Evolutionary conservation across 2,329 filamentous ascomycete species (phyloP).

Genomic region (Claviceps maximensis): DNA sequence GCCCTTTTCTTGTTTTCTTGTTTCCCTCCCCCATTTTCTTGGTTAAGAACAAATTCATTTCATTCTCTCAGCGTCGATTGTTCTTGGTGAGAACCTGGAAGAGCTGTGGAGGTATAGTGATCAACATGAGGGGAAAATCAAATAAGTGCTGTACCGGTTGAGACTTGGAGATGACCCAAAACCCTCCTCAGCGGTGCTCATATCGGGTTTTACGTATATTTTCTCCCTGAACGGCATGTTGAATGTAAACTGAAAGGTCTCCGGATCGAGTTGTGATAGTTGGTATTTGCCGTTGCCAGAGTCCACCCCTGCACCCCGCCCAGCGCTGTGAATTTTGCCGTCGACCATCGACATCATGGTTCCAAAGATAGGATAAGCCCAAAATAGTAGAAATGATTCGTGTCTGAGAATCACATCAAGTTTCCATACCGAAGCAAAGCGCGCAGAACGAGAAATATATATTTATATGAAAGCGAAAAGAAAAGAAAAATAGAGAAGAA

Average conservation of each 20-base stretch:
- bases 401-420: too few relatives aligned
- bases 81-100: too few relatives aligned
- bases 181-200: constrained; percentile 6
- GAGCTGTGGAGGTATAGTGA: background rate
- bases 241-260: constrained; percentile 22
- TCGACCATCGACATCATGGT: background rate
- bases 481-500: too few relatives aligned
- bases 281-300: background rate
- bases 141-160: background rate
- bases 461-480: too few relatives aligned
- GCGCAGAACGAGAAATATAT: background rate
- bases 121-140: background rate
- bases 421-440: too few relatives aligned
- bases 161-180: background rate
- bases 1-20: too few relatives aligned
- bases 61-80: too few relatives aligned
- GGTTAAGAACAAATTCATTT: too few relatives aligned
- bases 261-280: background rate
- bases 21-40: too few relatives aligned
- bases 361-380: background rate
- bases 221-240: constrained; percentile 14
- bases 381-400: too few relatives aligned
- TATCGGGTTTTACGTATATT: constrained; percentile 21
- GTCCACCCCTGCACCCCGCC: background rate
- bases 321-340: background rate